Conservation (phyloP, 1,284 basidiomycete genomes). For the Termitomyces sp. region DNA sequence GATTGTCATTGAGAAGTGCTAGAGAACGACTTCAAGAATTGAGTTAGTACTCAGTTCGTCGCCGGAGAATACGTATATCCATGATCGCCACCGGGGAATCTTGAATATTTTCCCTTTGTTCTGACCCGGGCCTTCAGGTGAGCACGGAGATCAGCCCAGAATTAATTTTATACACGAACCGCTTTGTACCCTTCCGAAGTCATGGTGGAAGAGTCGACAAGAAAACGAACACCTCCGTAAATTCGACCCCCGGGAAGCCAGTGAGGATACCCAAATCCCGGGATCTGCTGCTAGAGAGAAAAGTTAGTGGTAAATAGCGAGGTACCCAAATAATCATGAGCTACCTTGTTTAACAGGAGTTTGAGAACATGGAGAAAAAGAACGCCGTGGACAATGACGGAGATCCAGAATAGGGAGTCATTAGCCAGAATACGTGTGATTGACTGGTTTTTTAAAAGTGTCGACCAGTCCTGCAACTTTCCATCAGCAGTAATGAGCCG, state of each 20-base stretch:
- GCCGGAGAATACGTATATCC: neutral
- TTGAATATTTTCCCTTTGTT: neutral
- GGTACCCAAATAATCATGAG: no score
- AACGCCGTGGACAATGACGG: no score
- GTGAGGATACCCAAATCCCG: neutral
- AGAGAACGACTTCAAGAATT: no score
- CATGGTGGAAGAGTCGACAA: neutral
- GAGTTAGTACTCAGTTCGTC: neutral
- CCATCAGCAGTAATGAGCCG: no score
- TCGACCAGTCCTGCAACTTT: no score
- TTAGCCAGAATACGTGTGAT: no score
- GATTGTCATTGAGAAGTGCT: no score
- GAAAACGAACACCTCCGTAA: neutral
- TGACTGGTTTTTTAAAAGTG: no score
- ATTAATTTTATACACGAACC: neutral
- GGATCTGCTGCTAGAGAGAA: neutral
- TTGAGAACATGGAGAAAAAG: no score
- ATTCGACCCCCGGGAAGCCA: neutral
- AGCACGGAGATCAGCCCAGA: neutral
- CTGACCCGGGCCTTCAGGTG: neutral
- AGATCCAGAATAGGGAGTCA: no score
- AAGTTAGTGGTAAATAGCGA: no score
- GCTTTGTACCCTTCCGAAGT: neutral
- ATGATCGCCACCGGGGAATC: neutral
- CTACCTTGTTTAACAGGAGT: no score